Evolutionary conservation across 2,329 filamentous ascomycete genomes (phyloP), one percentile per base, ranked within the genome.

Genomic region (Lachnellula cervina): DNA sequence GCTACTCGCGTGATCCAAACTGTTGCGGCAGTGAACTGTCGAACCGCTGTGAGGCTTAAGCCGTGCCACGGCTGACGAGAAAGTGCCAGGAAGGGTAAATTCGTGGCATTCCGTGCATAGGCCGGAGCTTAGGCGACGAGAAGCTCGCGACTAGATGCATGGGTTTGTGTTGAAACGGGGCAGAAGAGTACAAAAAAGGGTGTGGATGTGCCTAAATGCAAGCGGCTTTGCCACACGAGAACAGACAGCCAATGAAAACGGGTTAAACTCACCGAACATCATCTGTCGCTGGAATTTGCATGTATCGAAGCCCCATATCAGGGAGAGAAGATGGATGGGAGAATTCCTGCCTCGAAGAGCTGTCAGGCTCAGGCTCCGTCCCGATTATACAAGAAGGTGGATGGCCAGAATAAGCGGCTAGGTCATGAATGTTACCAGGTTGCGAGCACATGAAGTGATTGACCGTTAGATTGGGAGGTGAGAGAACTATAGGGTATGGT

Each of bases 371-470:
- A 53, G 61, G 28, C 53, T 69, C 68, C 49, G 66, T 62, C 46
- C 62, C 67, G 64, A 69, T 60, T 52, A 68, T 67, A 62, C 59
- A 68, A 47, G 66, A 63, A 51, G 66, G 59, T 59, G 66, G 64
- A 51, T 68, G 66, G 52, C 61, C 64, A 51, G 67, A 65, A 56
- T 63, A 67, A 53, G 65, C 63, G 60, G 59, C 58, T 58, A 69
- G 57, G 56, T 70, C 66, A 66, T 66, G 66, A 54, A 68, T 63
- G 58, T 68, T 69, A 67, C 63, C 63, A 64, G 67, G 62, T 70
- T 69, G 67, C 57, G 68, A 69, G 66, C 67, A 65, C 68, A 70
- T 71, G 64, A 70, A 69, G 64, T 65, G 64, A 61, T 64, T 63
- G 59, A 66, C 57, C 43, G 61, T 38, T 48, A 65, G 57, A 46